Base-by-base conservation (phyloP, 371 early-diverging fungal species). In the Syncephalastrum racemosum region DNA sequence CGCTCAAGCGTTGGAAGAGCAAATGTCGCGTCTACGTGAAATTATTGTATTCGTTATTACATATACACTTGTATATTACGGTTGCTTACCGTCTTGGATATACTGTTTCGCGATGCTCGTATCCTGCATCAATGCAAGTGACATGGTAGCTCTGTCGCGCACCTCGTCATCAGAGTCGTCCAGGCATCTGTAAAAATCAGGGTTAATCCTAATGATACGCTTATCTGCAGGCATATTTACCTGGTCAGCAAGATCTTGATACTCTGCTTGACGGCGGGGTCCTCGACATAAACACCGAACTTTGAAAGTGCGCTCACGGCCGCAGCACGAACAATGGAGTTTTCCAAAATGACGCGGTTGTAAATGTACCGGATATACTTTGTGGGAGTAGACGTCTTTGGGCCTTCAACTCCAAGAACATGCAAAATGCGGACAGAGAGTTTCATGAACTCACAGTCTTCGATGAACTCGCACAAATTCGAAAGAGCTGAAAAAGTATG, bases 141-240 rank as follows among this genome's bases (percentile, higher is more conserved):
- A 93, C 83, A 97, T 79, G 2, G 93, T 90, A 22, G 98, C 96
- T 53, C 98, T 88, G 67, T 99, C 99, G 57, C 99, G 92, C 20
- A 98, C 98, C 71, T 99, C 98, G 70, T 98, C 98, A 71, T 99
- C 98, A 24, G 84, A 86, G 71, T 99, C 99, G 58, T 98, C 96
- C 66, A 95, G 75, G 75, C 98, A 98, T 59, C 98, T 90, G 19
- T 7, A 27, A 31, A 41, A n/a, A 47, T 43, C 16, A 14, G 19
- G 40, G 12, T 56, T 44, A 3, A 14, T 41, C 8, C 15, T 20
- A 19, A 50, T 56, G 25, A 43, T 45, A 36, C 14, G 39, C 3
- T 12, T 15, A 15, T 40, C 46, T 45, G 4, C 27, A 27, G 14
- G 15, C n/a, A n/a, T 27, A 51, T 40, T 42, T 71, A 81, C 80